A percentile compares a stretch with the other conserved stretches of the same genome.
These are phyloP conservation scores for Scedosporium minutisporum DNA, from an alignment of 2,329 filamentous ascomycete species.

Conservation along the genomic window DNA sequence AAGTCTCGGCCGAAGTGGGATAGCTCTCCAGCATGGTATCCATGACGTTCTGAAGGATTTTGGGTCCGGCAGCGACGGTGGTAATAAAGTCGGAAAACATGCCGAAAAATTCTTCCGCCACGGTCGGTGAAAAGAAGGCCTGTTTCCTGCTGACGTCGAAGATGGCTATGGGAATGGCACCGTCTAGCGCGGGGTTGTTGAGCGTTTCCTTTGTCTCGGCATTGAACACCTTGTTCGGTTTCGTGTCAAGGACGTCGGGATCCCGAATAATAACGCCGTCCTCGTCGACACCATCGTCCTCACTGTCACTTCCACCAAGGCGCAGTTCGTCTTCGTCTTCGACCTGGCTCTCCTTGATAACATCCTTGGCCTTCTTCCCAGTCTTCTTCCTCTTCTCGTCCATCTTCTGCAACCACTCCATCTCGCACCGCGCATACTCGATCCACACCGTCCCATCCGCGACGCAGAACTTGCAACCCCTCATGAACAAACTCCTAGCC, in stretches of 20 bases:
- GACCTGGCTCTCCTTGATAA: slow-evolving; percentile 35
- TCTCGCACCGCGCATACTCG: slow-evolving; percentile 83
- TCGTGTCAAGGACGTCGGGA: slow-evolving; percentile 29
- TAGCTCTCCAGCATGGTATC: slow-evolving; percentile 50
- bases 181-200: slow-evolving; percentile 74
- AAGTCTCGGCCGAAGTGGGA: slow-evolving; percentile 52
- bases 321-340: slow-evolving; percentile 39
- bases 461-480: slow-evolving; percentile 83
- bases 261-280: slow-evolving; percentile 35
- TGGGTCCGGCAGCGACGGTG: slow-evolving; percentile 47
- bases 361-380: slow-evolving; percentile 25
- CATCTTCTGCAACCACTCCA: slow-evolving; percentile 82
- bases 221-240: slow-evolving; percentile 33
- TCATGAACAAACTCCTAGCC: slow-evolving; percentile 75
- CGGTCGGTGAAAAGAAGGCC: slow-evolving; percentile 53
- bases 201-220: slow-evolving; percentile 40
- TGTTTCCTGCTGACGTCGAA: slow-evolving; percentile 81
- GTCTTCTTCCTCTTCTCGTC: slow-evolving; percentile 58
- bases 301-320: slow-evolving; percentile 30
- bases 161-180: slow-evolving; percentile 87
- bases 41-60: slow-evolving; percentile 66
- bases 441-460: slow-evolving; percentile 67
- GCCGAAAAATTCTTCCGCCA: slow-evolving; percentile 71
- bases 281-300: slow-evolving; percentile 32
- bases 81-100: slow-evolving; percentile 61